These are phyloP conservation scores for Penicillium desertorum DNA, from an alignment of 495 filamentous ascomycete species.

Conservation along the genomic window DNA sequence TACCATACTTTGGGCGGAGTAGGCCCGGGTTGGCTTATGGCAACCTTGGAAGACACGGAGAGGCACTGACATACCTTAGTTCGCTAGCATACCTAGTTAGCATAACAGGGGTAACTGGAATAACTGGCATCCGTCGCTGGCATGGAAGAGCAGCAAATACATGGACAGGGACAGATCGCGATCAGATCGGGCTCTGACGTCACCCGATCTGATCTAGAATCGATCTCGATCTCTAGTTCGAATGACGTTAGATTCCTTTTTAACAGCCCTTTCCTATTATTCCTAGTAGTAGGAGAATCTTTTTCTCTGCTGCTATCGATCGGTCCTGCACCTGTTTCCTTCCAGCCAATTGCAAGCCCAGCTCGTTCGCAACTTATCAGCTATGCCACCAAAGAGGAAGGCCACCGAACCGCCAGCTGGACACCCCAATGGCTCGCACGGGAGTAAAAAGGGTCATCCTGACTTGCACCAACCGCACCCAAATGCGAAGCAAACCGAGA, in stretches of 20 bases:
- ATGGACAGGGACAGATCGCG: not conserved
- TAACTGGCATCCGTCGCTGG: too few relatives aligned
- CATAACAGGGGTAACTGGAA: not conserved
- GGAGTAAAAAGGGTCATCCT: conserved; percentile 20
- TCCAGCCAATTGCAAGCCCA: not conserved
- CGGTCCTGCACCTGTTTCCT: not conserved
- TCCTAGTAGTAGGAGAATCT: not conserved
- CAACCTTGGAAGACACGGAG: not conserved
- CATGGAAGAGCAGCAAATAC: too few relatives aligned
- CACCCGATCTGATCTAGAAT: conserved; percentile 4
- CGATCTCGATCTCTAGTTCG: conserved; percentile 3
- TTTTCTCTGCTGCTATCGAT: not conserved
- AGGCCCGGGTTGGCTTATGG: not conserved
- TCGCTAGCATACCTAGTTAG: not conserved
- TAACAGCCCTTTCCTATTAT: not conserved
- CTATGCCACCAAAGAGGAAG: conserved; percentile 37
- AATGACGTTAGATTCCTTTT: not conserved
- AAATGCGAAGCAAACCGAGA: conserved; percentile 52
- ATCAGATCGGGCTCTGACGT: conserved; percentile 7
- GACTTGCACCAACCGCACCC: conserved; percentile 36
- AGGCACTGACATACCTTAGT: not conserved
- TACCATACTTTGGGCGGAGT: not conserved
- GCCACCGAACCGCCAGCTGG: conserved; percentile 13
- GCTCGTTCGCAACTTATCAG: not conserved
- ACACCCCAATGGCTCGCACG: conserved; percentile 12